Conservation (phyloP, 352 stramenopile species). For the Phytophthora fragariaefolia region DNA sequence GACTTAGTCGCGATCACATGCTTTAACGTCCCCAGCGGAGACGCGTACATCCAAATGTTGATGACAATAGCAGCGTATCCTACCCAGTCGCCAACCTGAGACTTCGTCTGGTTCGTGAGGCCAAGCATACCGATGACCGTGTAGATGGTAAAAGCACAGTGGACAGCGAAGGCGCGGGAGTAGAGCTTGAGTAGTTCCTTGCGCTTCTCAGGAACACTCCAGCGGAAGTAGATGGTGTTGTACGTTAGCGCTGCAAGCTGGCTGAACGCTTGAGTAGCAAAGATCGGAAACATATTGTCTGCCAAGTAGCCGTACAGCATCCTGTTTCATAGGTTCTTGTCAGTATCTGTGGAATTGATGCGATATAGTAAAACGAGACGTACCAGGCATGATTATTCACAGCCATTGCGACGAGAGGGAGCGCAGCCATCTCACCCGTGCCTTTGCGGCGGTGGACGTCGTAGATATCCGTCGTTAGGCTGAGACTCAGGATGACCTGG, state of each 20-base stretch:
- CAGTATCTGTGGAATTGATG: no score
- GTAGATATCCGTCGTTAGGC: slow-evolving; percentile 27
- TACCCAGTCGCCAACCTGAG: slow-evolving; percentile 16
- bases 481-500: slow-evolving; percentile 31
- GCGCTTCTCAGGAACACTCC: slow-evolving; percentile 17
- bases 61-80: slow-evolving; percentile 51
- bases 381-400: slow-evolving; percentile 38
- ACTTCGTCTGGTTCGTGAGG: slow-evolving; percentile 38
- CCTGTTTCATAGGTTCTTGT: slow-evolving; percentile 19
- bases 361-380: no score
- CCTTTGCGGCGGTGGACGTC: slow-evolving; percentile 27
- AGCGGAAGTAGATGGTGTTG: slow-evolving; percentile 33
- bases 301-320: slow-evolving; percentile 34
- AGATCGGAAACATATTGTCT: slow-evolving; percentile 38
- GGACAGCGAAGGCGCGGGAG: slow-evolving; percentile 13
- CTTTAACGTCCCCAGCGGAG: slow-evolving; percentile 51
- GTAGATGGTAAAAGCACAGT: slow-evolving; percentile 38
- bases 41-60: slow-evolving; percentile 59
- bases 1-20: slow-evolving; percentile 50
- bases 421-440: slow-evolving; percentile 26
- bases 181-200: slow-evolving; percentile 19
- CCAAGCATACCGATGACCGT: slow-evolving; percentile 40
- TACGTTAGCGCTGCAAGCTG: slow-evolving; percentile 22
- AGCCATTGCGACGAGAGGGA: slow-evolving; percentile 30
- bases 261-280: slow-evolving; percentile 31